A percentile compares a stretch with the other conserved stretches of the same genome.
Evolutionary conservation across 2,329 filamentous ascomycete species (phyloP).

Genomic region (Orbilia javanica): DNA sequence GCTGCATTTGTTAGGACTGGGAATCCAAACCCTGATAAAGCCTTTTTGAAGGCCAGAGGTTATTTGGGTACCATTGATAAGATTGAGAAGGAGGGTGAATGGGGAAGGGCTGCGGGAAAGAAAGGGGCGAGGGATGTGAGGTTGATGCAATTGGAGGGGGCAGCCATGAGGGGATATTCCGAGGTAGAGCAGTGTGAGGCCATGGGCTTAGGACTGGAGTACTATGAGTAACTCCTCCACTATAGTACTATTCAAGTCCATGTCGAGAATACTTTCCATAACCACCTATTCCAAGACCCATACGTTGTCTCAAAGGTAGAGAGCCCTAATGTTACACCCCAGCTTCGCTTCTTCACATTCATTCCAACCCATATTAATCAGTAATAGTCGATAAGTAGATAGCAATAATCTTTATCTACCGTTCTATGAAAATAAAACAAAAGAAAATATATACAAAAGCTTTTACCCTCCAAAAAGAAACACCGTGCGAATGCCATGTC

Average conservation of each 20-base stretch:
- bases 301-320: too few species aligned
- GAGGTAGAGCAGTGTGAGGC: conserved; percentile 30
- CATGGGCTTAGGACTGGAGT: conserved; percentile 27
- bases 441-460: too few species aligned
- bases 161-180: not conserved
- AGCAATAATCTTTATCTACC: conserved; percentile 11
- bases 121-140: conserved; percentile 16
- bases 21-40: conserved; percentile 63
- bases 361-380: not conserved
- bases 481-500: not conserved
- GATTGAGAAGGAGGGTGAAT: conserved; percentile 62
- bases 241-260: too few species aligned
- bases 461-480: not conserved
- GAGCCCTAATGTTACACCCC: too few species aligned
- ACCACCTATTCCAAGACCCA: too few species aligned
- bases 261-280: not conserved
- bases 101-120: conserved; percentile 60
- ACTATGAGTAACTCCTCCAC: conserved; percentile 17
- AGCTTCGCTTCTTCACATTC: not conserved
- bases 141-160: conserved; percentile 30
- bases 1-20: conserved; percentile 63
- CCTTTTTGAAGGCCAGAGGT: conserved; percentile 63
- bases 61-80: conserved; percentile 62
- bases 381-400: not conserved
- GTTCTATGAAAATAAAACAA: not conserved